Evolutionary conservation across 257 asterid genomes (phyloP).

Genomic region (Plantago elongata): DNA sequence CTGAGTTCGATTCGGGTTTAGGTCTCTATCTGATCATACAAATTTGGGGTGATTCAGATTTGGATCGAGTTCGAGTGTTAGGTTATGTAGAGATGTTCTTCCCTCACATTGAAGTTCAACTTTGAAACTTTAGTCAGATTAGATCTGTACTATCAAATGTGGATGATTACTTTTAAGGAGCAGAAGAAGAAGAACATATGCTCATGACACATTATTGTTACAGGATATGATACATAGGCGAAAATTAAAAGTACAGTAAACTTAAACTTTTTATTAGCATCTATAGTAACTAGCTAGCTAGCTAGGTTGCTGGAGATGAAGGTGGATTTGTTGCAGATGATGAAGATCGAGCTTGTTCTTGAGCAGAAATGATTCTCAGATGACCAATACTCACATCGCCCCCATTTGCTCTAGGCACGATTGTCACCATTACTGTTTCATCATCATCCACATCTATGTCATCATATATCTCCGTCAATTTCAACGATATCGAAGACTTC

Average conservation of each 20-base stretch:
- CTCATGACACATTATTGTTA: not conserved
- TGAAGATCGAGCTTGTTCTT: no score
- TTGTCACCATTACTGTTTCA: slow-evolving; percentile 29
- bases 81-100: no score
- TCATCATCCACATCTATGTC: slow-evolving; percentile 34
- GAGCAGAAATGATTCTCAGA: slow-evolving; percentile 27
- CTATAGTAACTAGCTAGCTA: not conserved
- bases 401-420: slow-evolving; percentile 34
- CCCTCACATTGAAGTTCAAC: no score
- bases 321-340: not conserved
- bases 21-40: no score
- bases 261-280: not conserved
- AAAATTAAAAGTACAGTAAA: not conserved
- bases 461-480: slow-evolving; percentile 28
- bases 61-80: no score
- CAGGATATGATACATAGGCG: not conserved
- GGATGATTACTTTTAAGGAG: no score
- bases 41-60: no score
- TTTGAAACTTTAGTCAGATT: no score
- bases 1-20: no score
- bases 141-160: no score
- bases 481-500: slow-evolving; percentile 19
- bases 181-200: not conserved
- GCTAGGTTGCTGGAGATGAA: slow-evolving; percentile 1
- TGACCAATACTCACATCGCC: slow-evolving; percentile 34